These are phyloP conservation scores for Quercus aquifolioides DNA, from an alignment of 306 rosid genomes.

Conservation along the genomic window DNA sequence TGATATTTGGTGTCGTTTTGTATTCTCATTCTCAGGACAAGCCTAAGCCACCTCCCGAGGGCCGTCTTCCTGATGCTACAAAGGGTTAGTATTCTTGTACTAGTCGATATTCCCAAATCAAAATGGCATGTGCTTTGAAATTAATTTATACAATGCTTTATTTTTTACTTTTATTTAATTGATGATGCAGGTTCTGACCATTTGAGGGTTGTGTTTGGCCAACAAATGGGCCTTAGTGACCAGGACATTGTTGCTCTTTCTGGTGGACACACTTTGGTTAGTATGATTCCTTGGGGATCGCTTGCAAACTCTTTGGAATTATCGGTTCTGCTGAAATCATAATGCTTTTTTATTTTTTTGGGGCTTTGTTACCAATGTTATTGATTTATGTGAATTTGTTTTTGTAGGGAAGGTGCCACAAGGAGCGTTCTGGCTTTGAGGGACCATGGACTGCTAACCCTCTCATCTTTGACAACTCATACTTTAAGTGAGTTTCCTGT, in stretches of 20 bases:
- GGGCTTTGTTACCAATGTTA: neutral
- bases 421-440: conserved; percentile 99
- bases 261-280: conserved; percentile 86
- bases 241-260: conserved; percentile 92
- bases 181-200: conserved; percentile 72
- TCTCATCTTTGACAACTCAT: conserved; percentile 81
- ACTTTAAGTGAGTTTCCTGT: conserved; percentile 57
- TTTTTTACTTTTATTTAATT: neutral
- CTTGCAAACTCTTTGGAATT: neutral
- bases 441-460: conserved; percentile 97
- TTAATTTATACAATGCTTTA: too few species aligned
- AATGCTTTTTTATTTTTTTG: neutral
- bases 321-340: neutral
- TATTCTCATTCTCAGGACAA: conserved; percentile 55
- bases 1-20: neutral
- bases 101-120: neutral
- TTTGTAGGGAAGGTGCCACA: conserved; percentile 84
- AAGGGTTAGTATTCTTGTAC: conserved; percentile 45
- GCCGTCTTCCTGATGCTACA: conserved; percentile 85
- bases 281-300: neutral
- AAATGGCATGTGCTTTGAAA: too few species aligned
- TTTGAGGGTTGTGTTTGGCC: conserved; percentile 74
- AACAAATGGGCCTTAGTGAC: conserved; percentile 83
- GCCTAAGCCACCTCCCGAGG: conserved; percentile 75
- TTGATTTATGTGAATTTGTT: neutral